Conservation (phyloP, 371 early-diverging fungal genomes). For the Mucor indicus region DNA sequence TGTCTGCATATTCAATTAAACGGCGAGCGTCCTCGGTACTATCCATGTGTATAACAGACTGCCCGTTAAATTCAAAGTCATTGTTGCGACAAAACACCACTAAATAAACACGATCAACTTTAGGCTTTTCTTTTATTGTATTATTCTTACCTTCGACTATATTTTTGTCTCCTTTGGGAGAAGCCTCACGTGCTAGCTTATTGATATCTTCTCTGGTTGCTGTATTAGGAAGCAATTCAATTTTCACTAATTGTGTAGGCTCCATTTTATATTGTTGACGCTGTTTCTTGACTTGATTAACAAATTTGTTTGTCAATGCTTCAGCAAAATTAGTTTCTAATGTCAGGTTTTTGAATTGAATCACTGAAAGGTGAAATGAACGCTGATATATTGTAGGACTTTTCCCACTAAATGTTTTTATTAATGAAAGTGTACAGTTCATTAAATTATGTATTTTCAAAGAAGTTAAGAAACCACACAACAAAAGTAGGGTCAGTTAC, state of each 20-base stretch:
- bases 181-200: slow-evolving; percentile 44
- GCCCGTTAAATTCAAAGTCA: slow-evolving; percentile 32
- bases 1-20: slow-evolving; percentile 32
- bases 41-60: slow-evolving; percentile 28
- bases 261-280: neutral
- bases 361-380: no score
- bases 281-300: no score
- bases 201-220: slow-evolving; percentile 39
- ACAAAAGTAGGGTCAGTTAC: no score
- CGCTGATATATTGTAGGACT: no score
- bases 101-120: neutral
- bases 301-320: slow-evolving; percentile 6
- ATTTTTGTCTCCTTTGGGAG: slow-evolving; percentile 30
- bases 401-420: no score
- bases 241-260: slow-evolving; percentile 30
- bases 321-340: slow-evolving; percentile 16
- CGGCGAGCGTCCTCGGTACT: slow-evolving; percentile 27
- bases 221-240: slow-evolving; percentile 34
- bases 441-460: no score
- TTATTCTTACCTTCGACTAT: slow-evolving; percentile 20
- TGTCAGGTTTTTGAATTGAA: no score
- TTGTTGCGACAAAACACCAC: slow-evolving; percentile 37
- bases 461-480: no score
- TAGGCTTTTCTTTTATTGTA: neutral
- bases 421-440: no score